Conservation (phyloP, 345 rosid genomes). For the Eucalyptus regnans region DNA sequence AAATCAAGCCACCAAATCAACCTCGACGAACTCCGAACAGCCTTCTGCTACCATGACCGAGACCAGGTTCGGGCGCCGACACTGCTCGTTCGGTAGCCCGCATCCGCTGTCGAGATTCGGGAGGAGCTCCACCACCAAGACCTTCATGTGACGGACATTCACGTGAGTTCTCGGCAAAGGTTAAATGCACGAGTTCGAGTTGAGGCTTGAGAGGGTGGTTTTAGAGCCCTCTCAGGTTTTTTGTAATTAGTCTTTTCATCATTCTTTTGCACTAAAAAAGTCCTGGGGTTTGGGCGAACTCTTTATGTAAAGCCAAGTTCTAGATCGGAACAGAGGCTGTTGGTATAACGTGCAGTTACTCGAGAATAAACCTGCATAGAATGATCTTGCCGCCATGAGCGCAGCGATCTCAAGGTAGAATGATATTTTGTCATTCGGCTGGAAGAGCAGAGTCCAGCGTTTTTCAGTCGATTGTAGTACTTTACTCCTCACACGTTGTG, state of each 20-base stretch:
- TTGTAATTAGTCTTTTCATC: not conserved
- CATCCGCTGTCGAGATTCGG: not conserved
- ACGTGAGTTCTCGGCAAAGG: not conserved
- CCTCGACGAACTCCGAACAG: not conserved
- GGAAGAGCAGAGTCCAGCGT: not conserved
- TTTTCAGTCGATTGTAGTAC: not conserved
- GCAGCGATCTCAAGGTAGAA: not conserved
- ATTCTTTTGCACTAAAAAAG: not conserved
- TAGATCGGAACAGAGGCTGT: not conserved
- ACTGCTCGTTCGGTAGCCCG: not conserved
- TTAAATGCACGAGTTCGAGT: not conserved
- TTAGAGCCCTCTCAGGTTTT: not conserved
- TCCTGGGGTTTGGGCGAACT: not conserved
- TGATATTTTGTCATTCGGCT: not conserved
- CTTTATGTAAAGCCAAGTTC: not conserved
- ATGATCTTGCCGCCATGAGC: not conserved
- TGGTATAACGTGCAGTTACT: not conserved
- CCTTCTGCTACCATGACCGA: accelerated
- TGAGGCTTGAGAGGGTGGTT: not conserved
- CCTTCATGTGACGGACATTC: not conserved
- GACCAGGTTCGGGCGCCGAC: not conserved
- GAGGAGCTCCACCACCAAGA: not conserved
- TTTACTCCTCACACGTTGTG: not conserved
- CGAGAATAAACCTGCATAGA: not conserved
- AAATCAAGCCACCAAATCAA: not conserved